Evolutionary conservation across 2,329 filamentous ascomycete species (phyloP).

Genomic region (Colletotrichum tropicicola): DNA sequence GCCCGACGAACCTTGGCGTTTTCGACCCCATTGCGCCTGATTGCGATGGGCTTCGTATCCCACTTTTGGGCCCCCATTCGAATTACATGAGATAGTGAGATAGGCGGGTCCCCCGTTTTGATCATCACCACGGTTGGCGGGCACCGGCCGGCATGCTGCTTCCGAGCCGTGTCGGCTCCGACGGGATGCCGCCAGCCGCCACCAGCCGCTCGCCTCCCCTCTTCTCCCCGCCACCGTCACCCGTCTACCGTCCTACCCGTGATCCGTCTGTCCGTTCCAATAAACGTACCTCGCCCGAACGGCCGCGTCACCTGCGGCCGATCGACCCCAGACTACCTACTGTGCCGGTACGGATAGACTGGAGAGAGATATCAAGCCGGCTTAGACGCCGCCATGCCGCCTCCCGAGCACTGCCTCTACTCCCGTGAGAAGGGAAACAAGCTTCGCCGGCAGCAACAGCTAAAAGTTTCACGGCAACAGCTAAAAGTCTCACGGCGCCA

Average conservation of each 20-base stretch:
- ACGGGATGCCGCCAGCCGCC: no score
- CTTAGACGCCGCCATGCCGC: neutral
- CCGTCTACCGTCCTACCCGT: neutral
- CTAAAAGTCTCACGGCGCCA: no score
- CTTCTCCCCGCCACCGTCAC: neutral
- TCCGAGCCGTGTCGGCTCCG: constrained; percentile 17
- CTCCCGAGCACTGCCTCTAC: neutral
- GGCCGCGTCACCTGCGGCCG: neutral
- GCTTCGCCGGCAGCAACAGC: no score
- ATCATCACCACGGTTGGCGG: neutral
- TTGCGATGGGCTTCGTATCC: constrained; percentile 12
- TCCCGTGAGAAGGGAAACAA: no score
- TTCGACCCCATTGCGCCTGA: neutral
- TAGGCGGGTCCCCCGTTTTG: constrained; percentile 1
- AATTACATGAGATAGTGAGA: constrained; percentile 11
- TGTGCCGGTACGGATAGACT: neutral
- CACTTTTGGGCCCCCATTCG: constrained; percentile 10
- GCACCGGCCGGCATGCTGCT: constrained; percentile 1
- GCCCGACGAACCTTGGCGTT: neutral
- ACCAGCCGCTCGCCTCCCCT: neutral
- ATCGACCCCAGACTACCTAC: neutral
- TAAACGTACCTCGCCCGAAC: neutral
- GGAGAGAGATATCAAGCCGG: neutral
- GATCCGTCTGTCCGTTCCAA: neutral
- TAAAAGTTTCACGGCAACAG: no score